Percentiles rank a stretch among this genome's conserved stretches.
Evolutionary conservation across 179 eudicot species (phyloP).

Genomic region (Corrigiola litoralis): DNA sequence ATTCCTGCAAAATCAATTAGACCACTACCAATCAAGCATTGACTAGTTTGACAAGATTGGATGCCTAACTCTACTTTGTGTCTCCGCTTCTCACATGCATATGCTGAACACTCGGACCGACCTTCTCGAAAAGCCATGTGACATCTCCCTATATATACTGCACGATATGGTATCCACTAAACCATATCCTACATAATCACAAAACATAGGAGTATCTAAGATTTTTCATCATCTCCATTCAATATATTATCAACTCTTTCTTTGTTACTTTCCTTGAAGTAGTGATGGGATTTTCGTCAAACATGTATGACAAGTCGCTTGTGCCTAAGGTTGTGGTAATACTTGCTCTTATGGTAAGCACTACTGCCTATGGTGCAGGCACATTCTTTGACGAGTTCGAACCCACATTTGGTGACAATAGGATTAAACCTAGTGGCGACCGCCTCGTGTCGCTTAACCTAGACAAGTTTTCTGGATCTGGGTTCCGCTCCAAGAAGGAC

Average conservation of each 20-base stretch:
- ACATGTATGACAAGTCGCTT: background rate
- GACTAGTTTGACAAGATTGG: too few relatives aligned
- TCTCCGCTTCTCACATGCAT: background rate
- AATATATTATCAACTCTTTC: background rate
- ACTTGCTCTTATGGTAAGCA: constrained; percentile 1
- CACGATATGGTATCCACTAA: background rate
- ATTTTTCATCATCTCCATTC: too few relatives aligned
- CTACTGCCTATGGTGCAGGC: constrained; percentile 11
- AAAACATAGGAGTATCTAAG: background rate
- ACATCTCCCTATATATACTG: background rate
- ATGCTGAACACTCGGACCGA: background rate
- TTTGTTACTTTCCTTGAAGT: background rate
- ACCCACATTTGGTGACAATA: constrained; percentile 24
- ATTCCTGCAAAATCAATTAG: too few relatives aligned
- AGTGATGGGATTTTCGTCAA: constrained; percentile 8
- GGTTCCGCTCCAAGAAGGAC: constrained; percentile 26
- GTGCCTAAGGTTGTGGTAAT: constrained; percentile 1
- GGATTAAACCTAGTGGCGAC: background rate
- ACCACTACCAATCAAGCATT: too few relatives aligned
- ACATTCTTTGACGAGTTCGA: constrained; percentile 26
- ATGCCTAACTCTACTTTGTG: too few relatives aligned
- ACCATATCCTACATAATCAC: background rate
- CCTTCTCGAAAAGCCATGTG: background rate
- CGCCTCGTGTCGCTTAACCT: constrained; percentile 11
- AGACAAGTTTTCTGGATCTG: constrained; percentile 28